These are phyloP conservation scores for Heritiera littoralis DNA, from an alignment of 345 rosid species.

Conservation along the genomic window DNA sequence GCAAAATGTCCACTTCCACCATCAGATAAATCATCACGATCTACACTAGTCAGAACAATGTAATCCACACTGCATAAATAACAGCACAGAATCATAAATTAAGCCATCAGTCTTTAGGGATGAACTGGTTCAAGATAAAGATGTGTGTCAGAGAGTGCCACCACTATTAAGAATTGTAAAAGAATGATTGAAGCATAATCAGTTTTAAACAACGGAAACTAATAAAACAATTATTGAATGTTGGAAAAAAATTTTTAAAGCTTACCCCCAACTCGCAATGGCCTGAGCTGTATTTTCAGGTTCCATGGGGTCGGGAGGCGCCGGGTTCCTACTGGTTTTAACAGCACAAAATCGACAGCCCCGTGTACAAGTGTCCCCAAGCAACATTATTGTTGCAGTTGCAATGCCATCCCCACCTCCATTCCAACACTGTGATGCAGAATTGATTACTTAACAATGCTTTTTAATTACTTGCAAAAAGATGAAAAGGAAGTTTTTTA, in stretches of 20 bases:
- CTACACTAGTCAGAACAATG: conserved; percentile 95
- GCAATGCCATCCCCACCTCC: conserved; percentile 98
- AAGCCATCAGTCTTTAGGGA: neutral
- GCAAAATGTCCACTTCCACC: conserved; percentile 99
- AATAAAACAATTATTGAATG: neutral
- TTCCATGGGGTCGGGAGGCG: conserved; percentile 93
- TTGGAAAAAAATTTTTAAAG: neutral
- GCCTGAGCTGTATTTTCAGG: conserved; percentile 93
- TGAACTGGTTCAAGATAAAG: neutral
- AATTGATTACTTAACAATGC: neutral
- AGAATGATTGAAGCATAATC: neutral
- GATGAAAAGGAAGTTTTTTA: no score
- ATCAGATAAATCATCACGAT: conserved; percentile 96
- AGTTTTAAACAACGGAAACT: neutral
- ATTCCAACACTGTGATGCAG: conserved; percentile 79
- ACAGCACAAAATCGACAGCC: conserved; percentile 99
- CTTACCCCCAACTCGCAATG: conserved; percentile 91
- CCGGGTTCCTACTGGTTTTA: conserved; percentile 89
- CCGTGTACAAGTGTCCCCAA: conserved; percentile 97
- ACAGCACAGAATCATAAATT: conserved; percentile 9
- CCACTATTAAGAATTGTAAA: neutral
- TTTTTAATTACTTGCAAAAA: neutral
- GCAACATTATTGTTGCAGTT: conserved; percentile 94
- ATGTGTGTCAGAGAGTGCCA: neutral
- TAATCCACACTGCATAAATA: conserved; percentile 73